Evolutionary conservation across 179 eudicot species (phyloP), one percentile per base, ranked within the genome.

Genomic region (Corrigiola litoralis): DNA sequence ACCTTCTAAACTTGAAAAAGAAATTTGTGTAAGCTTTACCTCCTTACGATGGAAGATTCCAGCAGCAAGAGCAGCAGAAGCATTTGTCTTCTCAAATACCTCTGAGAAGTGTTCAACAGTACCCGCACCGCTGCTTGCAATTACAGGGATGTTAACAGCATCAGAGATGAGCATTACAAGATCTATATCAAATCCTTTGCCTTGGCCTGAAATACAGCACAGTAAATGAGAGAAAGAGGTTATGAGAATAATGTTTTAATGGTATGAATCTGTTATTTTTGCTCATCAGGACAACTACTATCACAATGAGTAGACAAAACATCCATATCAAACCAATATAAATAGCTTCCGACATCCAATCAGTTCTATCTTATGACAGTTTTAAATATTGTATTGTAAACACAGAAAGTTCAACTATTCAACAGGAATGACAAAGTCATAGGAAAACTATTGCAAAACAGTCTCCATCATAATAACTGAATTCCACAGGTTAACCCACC

Each of bases 21-120:
- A n/a, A n/a, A n/a, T n/a, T n/a, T 29, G 18, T 20, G 31, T 68
- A 28, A 67, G 14, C 3, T 17, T 68, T 68, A 88, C 98, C 96
- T 92, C 95, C 66, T 87, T 90, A 27, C 95, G 87, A 45, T 92
- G 97, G 73, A 92, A 92, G 56, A 92, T 90, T 36, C 97, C 98
- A 77, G 95, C 97, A 71, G 97, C 98, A 71, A 92, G 97, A 62
- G 90, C 98, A 49, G 98, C 98, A 61, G 98, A 90, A n/a, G 97
- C 97, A 79, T 84, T 86, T 68, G 98, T 90, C 68, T 92, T 66
- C 3, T 60, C 63, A 76, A 92, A 92, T 83, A 92, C 98, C 73
- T 92, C 92, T 4, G 95, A 87, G 71, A 92, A 90, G 79, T 90
- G 98, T 68, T 83, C 86, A 67, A 45, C 83, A 27, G 83, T 67